These are phyloP conservation scores for Podospora tetraspora DNA, from an alignment of 495 filamentous ascomycete genomes.

Conservation along the genomic window DNA sequence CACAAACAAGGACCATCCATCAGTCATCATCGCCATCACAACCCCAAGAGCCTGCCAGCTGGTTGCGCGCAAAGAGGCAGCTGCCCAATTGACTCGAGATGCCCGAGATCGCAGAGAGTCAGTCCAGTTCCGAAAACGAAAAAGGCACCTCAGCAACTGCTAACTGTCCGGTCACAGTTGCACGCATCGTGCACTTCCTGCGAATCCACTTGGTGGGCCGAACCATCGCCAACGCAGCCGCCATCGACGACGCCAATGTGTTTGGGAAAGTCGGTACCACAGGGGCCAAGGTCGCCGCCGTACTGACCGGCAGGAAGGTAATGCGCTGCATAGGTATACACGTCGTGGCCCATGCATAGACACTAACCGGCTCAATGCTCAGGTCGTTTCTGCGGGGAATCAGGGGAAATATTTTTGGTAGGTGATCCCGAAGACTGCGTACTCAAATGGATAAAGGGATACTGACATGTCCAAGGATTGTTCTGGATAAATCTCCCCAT, in stretches of 20 bases:
- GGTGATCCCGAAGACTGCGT: background rate
- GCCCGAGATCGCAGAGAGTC: constrained; percentile 77
- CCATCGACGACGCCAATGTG: constrained; percentile 71
- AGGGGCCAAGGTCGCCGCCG: constrained; percentile 62
- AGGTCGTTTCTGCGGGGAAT: constrained; percentile 62
- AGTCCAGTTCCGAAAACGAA: constrained; percentile 7
- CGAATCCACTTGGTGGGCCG: constrained; percentile 76
- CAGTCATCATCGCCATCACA: background rate
- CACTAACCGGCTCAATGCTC: background rate
- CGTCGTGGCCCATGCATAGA: background rate
- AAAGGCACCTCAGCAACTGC: background rate
- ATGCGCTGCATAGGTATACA: background rate
- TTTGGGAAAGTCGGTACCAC: constrained; percentile 85
- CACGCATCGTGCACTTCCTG: constrained; percentile 79
- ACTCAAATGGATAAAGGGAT: background rate
- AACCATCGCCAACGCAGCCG: constrained; percentile 63
- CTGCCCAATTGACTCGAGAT: constrained; percentile 40
- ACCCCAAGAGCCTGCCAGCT: background rate
- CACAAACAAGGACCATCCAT: background rate
- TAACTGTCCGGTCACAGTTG: constrained; percentile 47
- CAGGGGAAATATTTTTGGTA: constrained; percentile 97
- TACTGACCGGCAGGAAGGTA: constrained; percentile 68
- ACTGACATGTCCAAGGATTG: constrained; percentile 32
- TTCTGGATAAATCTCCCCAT: constrained; percentile 62
- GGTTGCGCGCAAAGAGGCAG: background rate